Conservation (phyloP, 192 early-diverging fungal genomes). For the Chytriomyces sp. region DNA sequence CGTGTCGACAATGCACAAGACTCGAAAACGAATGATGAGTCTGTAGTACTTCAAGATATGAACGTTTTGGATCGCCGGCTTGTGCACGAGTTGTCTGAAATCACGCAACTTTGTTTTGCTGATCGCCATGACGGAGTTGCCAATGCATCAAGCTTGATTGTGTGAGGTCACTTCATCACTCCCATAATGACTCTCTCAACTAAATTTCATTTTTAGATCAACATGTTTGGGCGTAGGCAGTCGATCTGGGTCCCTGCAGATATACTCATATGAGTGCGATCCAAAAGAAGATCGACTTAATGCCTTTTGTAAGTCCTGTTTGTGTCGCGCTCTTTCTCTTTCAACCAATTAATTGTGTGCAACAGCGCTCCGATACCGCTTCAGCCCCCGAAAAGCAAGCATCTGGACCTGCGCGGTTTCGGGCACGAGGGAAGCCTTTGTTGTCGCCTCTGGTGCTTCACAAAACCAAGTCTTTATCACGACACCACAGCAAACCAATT, state of each 20-base stretch:
- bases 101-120: too few relatives aligned
- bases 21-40: too few relatives aligned
- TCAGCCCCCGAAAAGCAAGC: constrained; percentile 1
- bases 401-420: constrained; percentile 11
- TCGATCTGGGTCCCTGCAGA: neutral
- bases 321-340: too few relatives aligned
- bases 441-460: neutral
- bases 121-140: too few relatives aligned
- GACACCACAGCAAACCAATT: neutral
- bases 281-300: neutral
- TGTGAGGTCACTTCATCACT: too few relatives aligned
- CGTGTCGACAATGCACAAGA: too few relatives aligned
- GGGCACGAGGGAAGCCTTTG: neutral
- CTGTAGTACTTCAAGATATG: too few relatives aligned
- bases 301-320: neutral
- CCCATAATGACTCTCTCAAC: too few relatives aligned
- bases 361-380: neutral
- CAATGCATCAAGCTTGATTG: too few relatives aligned
- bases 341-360: neutral
- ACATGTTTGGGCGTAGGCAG: neutral
- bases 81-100: too few relatives aligned
- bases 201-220: neutral
- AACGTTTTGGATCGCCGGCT: too few relatives aligned
- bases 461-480: constrained; percentile 1
- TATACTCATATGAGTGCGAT: constrained; percentile 1